Conservation (phyloP, 2,329 filamentous ascomycete species). For the Botryotinia calthae region DNA sequence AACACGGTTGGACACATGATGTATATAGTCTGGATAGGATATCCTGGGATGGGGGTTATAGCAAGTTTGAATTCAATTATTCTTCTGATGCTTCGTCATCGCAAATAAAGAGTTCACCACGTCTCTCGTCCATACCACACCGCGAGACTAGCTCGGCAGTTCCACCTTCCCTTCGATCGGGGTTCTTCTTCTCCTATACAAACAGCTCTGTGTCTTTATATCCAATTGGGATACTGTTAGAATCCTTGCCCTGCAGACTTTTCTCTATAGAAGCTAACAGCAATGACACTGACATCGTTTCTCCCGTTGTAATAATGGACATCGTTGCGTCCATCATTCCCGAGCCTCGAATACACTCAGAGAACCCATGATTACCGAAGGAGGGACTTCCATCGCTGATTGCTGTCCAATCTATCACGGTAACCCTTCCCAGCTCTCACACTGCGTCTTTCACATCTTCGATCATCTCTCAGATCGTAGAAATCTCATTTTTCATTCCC, state of each 20-base stretch:
- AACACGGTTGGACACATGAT: neutral
- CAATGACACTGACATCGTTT: neutral
- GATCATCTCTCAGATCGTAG: neutral
- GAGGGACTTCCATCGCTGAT: neutral
- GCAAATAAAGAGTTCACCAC: neutral
- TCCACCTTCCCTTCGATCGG: neutral
- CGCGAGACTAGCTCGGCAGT: neutral
- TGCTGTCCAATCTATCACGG: neutral
- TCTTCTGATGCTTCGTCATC: neutral
- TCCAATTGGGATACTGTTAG: neutral
- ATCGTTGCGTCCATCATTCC: neutral
- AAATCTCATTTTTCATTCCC: too few species aligned
- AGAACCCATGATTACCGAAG: neutral
- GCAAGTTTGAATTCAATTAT: neutral
- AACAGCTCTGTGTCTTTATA: neutral
- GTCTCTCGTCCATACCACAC: neutral
- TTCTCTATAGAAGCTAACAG: neutral
- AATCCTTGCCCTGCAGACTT: neutral
- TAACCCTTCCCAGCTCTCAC: neutral
- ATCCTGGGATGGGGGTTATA: neutral
- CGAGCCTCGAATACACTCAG: neutral
- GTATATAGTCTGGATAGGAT: neutral
- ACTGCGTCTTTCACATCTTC: neutral
- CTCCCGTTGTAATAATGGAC: neutral
- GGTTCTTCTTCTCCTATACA: neutral